phyloP scores from a whole-genome alignment of 441 rosid genomes.

The Adansonia rubrostipa region DNA sequence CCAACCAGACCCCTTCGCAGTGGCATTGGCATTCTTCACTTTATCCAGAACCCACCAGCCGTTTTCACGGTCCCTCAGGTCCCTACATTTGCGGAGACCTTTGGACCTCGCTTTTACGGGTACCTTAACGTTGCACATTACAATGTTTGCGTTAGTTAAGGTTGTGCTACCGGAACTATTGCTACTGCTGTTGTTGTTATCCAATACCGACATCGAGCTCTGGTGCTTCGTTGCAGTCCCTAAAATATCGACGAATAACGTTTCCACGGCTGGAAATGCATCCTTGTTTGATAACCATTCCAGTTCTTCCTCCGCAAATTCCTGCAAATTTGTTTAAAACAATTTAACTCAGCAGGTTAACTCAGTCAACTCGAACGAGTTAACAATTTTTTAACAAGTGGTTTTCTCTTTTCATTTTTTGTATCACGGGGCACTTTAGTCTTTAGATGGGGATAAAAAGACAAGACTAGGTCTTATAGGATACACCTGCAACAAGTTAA shows the following conservation, averaged over 20 bases:
- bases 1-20: slow-evolving; percentile 3
- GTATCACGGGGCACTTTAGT: background rate
- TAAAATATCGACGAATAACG: slow-evolving; percentile 54
- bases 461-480: background rate
- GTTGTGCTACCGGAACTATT: slow-evolving; percentile 34
- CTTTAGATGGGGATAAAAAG: background rate
- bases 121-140: slow-evolving; percentile 45
- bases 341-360: slow-evolving; percentile 22
- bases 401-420: slow-evolving; percentile 6
- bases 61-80: slow-evolving; percentile 36
- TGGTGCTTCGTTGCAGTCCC: slow-evolving; percentile 43
- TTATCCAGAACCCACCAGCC: slow-evolving; percentile 41
- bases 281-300: slow-evolving; percentile 85
- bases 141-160: slow-evolving; percentile 26
- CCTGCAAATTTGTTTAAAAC: slow-evolving; percentile 37
- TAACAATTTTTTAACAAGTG: background rate
- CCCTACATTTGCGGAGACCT: slow-evolving; percentile 48
- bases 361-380: slow-evolving; percentile 35
- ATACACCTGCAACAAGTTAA: background rate
- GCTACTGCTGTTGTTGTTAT: slow-evolving; percentile 53
- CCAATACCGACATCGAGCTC: slow-evolving; percentile 73
- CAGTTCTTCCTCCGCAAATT: slow-evolving; percentile 70
- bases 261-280: slow-evolving; percentile 73
- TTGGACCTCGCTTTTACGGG: slow-evolving; percentile 76
- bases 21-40: slow-evolving; percentile 27